These are phyloP conservation scores for Manihot esculenta DNA, from an alignment of 441 rosid genomes.

Conservation along the genomic window DNA sequence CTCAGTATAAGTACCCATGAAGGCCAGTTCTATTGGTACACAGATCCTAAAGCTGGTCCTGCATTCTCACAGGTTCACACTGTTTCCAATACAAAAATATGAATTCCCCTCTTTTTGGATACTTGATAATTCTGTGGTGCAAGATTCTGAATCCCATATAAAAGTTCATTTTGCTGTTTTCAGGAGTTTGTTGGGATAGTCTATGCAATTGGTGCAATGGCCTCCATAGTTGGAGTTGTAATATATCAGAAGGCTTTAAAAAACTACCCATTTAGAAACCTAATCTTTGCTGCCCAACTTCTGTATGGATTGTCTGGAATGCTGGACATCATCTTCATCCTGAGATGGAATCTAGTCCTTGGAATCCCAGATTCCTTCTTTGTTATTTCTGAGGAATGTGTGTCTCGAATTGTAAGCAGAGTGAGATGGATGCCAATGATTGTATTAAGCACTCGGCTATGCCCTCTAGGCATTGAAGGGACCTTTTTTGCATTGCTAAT, in stretches of 20 bases:
- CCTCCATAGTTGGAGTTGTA: conserved; percentile 69
- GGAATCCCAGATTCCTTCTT: conserved; percentile 78
- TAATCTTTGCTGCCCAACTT: conserved; percentile 60
- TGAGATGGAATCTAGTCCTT: conserved; percentile 56
- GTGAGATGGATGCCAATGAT: conserved; percentile 82
- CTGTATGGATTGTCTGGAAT: conserved; percentile 61
- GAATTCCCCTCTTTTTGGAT: no score
- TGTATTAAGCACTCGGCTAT: conserved; percentile 64
- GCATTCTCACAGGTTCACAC: conserved; percentile 63
- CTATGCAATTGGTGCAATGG: conserved; percentile 70
- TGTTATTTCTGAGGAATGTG: conserved; percentile 66
- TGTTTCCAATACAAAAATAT: no score
- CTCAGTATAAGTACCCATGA: conserved; percentile 79
- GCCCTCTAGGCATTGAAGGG: conserved; percentile 80
- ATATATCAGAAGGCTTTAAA: conserved; percentile 71
- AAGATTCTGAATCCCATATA: no score
- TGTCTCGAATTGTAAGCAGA: conserved; percentile 50
- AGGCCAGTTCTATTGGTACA: conserved; percentile 88
- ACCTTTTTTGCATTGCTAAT: conserved; percentile 74
- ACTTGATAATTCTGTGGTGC: no score
- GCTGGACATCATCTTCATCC: conserved; percentile 67
- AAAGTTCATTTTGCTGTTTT: neutral
- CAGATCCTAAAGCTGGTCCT: conserved; percentile 74
- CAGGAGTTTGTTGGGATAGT: conserved; percentile 72
- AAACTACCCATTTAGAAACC: conserved; percentile 51